Base-by-base conservation (phyloP, 2,329 filamentous ascomycete species). In the Pseudogymnoascus sp. region DNA sequence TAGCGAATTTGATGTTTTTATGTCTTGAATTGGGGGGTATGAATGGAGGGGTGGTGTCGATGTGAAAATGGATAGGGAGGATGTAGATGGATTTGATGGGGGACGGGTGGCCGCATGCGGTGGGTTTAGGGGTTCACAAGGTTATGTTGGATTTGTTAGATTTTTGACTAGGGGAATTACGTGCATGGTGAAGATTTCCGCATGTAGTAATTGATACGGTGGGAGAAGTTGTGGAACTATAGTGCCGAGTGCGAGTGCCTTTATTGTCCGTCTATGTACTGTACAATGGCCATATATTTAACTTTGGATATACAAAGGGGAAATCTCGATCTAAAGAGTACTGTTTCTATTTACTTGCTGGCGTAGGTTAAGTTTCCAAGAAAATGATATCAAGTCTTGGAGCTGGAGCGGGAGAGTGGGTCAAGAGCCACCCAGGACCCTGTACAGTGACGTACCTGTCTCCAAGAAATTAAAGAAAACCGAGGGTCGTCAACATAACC, bases 1-100 rank as follows among this genome's bases (percentile, higher is more conserved):
- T 53, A 53, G 46, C 46, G 46, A 53, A 53, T 53, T 31, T 53
- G 46, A 53, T 53, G 46, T 53, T 53, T 53, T 53, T 53, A 53
- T 53, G 46, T 53, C 46, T 53, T 53, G 31, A 53, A 7, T 31
- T 13, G 46, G n/a, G 23, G 23, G 23, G 23, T 19, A 11, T 19
- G 38, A 42, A 23, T 23, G 19, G n/a, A 10, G 7, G n/a, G n/a
- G 38, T 19, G 38, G 38, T 19, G 9, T 7, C 6, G 10, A 11
- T 33, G 31, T 33, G 31, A 33, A 33, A 33, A 33, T 33, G 9
- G 10, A 33, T 33, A 7, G 31, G 38, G 7, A 15, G 23, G 21
- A 29, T 50, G 21, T 11, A 9, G 44, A 2, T 29, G 26, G 44
- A 15, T n/a, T 29, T 29, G 44, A 50, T 17, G 44, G 44, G 21